These are phyloP conservation scores for Echinosophora koreensis DNA, from an alignment of 306 rosid genomes.

Conservation along the genomic window DNA sequence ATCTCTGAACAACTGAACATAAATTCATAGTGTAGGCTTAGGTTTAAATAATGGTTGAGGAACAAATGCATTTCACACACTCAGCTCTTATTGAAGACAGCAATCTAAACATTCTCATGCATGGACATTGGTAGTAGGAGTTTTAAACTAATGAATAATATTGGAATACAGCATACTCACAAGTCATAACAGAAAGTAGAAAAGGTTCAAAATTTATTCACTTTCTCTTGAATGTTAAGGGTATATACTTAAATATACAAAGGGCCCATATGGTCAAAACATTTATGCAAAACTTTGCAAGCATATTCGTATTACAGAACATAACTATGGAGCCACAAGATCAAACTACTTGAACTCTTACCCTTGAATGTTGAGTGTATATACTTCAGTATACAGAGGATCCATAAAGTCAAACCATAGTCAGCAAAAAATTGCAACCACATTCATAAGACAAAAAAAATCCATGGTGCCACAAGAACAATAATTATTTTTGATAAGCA, in stretches of 20 bases:
- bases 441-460: not conserved
- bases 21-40: too few relatives aligned
- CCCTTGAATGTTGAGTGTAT: too few relatives aligned
- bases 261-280: not conserved
- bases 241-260: not conserved
- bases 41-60: too few relatives aligned
- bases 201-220: not conserved
- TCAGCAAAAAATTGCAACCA: not conserved
- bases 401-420: not conserved
- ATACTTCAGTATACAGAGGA: not conserved
- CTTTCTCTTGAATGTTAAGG: too few relatives aligned
- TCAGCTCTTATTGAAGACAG: slow-evolving; percentile 13
- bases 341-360: not conserved
- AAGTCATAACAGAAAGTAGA: not conserved
- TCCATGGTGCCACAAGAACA: slow-evolving; percentile 13
- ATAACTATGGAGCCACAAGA: slow-evolving; percentile 19
- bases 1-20: not conserved
- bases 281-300: not conserved
- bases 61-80: not conserved
- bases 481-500: not conserved
- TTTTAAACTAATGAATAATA: not conserved
- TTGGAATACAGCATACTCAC: not conserved
- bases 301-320: slow-evolving; percentile 3
- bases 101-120: not conserved
- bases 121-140: not conserved